phyloP scores from a whole-genome alignment of 306 rosid species.

The Vigna hirtella region DNA sequence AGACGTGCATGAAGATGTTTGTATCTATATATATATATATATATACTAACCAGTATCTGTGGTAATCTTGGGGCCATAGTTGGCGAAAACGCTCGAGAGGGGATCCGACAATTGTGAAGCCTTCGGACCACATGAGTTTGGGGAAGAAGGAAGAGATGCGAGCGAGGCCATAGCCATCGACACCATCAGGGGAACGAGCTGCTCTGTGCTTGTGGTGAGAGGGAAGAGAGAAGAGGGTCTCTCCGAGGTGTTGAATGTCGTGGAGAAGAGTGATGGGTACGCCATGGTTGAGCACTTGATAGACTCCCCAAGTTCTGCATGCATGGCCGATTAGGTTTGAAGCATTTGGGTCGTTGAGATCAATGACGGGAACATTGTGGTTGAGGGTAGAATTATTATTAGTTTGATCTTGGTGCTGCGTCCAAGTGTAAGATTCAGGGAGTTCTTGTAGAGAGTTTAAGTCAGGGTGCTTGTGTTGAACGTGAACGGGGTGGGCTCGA shows the following conservation, averaged over 20 bases:
- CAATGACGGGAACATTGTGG: conserved; percentile 62
- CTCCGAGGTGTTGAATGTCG: conserved; percentile 53
- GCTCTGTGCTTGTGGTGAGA: conserved; percentile 70
- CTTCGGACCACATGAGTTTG: conserved; percentile 97
- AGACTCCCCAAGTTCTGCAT: conserved; percentile 89
- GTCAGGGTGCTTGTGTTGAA: conserved; percentile 68
- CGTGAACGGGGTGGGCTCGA: conserved; percentile 62
- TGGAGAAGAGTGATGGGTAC: conserved; percentile 55
- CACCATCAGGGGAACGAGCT: conserved; percentile 71
- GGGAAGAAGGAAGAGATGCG: conserved; percentile 91
- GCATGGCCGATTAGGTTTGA: conserved; percentile 63
- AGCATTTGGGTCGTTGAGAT: conserved; percentile 73
- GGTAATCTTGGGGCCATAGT: conserved; percentile 87
- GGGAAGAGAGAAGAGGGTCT: conserved; percentile 72
- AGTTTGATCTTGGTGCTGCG: conserved; percentile 27
- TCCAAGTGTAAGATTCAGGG: conserved; percentile 87
- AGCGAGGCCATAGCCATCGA: conserved; percentile 81
- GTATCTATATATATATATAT: too few species aligned
- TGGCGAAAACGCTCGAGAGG: conserved; percentile 74
- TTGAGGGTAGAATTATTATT: background rate
- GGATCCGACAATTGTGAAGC: conserved; percentile 83
- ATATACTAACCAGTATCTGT: conserved; percentile 57
- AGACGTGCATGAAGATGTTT: background rate
- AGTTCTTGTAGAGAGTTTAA: conserved; percentile 68
- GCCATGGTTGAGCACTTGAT: conserved; percentile 78